Evolutionary conservation across 2,329 filamentous ascomycete species (phyloP).

Genomic region (Annulohypoxylon truncatum): DNA sequence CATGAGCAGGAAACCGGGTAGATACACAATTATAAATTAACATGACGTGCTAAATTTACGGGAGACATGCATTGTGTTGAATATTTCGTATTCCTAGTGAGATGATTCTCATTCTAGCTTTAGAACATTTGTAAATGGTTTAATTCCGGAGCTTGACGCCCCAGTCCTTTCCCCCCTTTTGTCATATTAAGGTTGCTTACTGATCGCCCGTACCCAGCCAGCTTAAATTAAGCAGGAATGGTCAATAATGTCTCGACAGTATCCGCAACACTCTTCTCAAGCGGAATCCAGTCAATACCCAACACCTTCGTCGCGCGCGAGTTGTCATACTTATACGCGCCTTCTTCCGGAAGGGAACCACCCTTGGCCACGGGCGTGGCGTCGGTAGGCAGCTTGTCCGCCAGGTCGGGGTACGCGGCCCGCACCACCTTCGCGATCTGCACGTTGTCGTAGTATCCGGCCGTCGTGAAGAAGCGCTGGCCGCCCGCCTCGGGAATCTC

Average conservation of each 20-base stretch:
- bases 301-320: slow-evolving; percentile 68
- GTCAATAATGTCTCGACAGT: slow-evolving; percentile 71
- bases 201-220: not conserved
- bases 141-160: not conserved
- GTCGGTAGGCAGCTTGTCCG: slow-evolving; percentile 60
- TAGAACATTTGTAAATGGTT: not conserved
- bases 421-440: slow-evolving; percentile 58
- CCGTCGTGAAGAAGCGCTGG: slow-evolving; percentile 62
- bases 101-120: not conserved
- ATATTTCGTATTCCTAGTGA: not conserved
- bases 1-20: not conserved
- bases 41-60: not conserved
- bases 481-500: slow-evolving; percentile 62
- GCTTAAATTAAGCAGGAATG: slow-evolving; percentile 51
- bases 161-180: not conserved
- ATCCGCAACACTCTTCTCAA: slow-evolving; percentile 73
- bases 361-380: slow-evolving; percentile 49
- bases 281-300: slow-evolving; percentile 69
- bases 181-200: no score
- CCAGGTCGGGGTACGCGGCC: slow-evolving; percentile 62
- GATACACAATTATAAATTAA: not conserved
- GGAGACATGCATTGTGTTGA: not conserved
- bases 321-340: slow-evolving; percentile 68
- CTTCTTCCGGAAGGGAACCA: slow-evolving; percentile 55
- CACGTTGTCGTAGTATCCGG: slow-evolving; percentile 60